These are phyloP conservation scores for Arthrobotrys conoides DNA, from an alignment of 2,329 filamentous ascomycete genomes.

Conservation along the genomic window DNA sequence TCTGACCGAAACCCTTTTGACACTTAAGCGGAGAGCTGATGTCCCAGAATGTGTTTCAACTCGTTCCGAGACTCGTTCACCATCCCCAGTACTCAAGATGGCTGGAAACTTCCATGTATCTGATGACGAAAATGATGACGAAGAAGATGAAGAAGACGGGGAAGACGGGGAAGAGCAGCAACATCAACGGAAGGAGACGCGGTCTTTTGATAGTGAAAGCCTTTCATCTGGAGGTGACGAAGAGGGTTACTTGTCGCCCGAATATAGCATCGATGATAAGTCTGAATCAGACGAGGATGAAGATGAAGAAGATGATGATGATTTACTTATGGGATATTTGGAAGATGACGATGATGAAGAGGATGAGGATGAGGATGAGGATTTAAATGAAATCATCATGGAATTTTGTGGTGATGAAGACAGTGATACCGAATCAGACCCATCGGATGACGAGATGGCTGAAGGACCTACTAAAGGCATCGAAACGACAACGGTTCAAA, in stretches of 20 bases:
- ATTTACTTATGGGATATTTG: neutral
- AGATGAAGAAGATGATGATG: neutral
- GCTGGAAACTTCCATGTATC: slow-evolving; percentile 32
- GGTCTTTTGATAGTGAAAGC: neutral
- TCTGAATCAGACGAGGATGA: slow-evolving; percentile 22
- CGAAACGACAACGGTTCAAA: slow-evolving; percentile 18
- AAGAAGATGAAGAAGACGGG: neutral
- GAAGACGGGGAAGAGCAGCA: neutral
- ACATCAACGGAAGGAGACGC: neutral
- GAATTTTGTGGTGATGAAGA: slow-evolving; percentile 53
- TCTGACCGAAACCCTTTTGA: neutral
- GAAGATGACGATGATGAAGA: slow-evolving; percentile 56
- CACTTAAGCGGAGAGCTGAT: neutral
- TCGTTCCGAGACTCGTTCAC: slow-evolving; percentile 33
- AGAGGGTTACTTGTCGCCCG: slow-evolving; percentile 6
- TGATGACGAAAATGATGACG: slow-evolving; percentile 25
- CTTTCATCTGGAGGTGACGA: neutral
- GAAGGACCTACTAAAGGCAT: slow-evolving; percentile 20
- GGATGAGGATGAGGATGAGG: slow-evolving; percentile 57
- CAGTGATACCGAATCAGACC: slow-evolving; percentile 40
- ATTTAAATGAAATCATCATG: slow-evolving; percentile 50
- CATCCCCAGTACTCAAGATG: slow-evolving; percentile 44
- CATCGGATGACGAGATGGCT: slow-evolving; percentile 38
- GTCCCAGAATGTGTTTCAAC: neutral
- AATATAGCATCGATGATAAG: slow-evolving; percentile 6